These are phyloP conservation scores for Serendipita sp. DNA, from an alignment of 768 basidiomycete species.

Conservation along the genomic window DNA sequence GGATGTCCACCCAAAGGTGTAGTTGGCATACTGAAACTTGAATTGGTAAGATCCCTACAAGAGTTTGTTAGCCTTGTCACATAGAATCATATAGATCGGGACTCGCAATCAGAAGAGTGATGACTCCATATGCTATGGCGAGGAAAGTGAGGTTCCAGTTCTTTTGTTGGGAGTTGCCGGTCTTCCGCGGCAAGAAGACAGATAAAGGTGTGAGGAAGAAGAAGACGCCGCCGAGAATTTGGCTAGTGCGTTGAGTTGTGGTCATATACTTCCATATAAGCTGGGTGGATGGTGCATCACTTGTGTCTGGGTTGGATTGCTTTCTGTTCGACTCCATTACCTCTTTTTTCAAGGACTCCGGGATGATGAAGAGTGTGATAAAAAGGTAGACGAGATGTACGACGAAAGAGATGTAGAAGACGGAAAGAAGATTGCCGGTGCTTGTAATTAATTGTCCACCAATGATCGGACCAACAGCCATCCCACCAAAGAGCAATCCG, in stretches of 20 bases:
- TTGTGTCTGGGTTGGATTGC: neutral
- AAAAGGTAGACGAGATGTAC: conserved; percentile 35
- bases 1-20: conserved; percentile 48
- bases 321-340: conserved; percentile 21
- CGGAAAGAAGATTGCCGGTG: conserved; percentile 39
- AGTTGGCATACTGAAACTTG: conserved; percentile 50
- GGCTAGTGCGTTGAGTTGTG: neutral
- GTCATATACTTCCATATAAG: neutral
- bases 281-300: neutral
- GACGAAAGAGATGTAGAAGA: conserved; percentile 51
- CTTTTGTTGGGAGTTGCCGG: conserved; percentile 19
- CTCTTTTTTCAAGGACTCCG: conserved; percentile 58
- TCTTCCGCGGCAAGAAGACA: conserved; percentile 36
- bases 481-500: conserved; percentile 58
- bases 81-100: neutral
- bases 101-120: conserved; percentile 31
- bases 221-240: conserved; percentile 14
- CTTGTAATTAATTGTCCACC: conserved; percentile 47
- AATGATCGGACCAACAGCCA: conserved; percentile 59
- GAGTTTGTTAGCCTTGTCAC: neutral
- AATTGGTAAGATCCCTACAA: conserved; percentile 38
- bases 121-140: conserved; percentile 35
- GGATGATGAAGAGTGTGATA: conserved; percentile 44
- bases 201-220: conserved; percentile 57
- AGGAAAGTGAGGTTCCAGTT: conserved; percentile 56